phyloP scores from a whole-genome alignment of 139 green algal genomes.

The Picochlorum sp. region DNA sequence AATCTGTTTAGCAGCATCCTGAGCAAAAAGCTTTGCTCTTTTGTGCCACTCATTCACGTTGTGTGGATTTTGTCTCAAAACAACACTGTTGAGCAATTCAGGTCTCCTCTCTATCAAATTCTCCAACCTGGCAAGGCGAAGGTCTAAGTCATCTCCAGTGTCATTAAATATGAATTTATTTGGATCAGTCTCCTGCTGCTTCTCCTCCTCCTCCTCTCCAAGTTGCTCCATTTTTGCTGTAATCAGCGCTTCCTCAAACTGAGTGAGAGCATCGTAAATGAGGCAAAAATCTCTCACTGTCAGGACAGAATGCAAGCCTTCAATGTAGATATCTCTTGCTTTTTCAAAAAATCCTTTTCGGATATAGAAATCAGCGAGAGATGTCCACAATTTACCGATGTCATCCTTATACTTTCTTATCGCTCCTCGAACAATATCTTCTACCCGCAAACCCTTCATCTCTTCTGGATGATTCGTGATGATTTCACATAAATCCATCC shows the following conservation, averaged over 20 bases:
- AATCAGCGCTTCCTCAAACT: conserved; percentile 87
- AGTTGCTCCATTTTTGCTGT: conserved; percentile 66
- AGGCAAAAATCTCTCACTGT: conserved; percentile 85
- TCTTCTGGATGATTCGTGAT: conserved; percentile 81
- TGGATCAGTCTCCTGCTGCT: conserved; percentile 9
- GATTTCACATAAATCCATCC: conserved; percentile 97
- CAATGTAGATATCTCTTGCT: conserved; percentile 95
- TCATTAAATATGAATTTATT: conserved; percentile 75
- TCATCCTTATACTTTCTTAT: conserved; percentile 82
- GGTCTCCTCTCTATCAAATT: conserved; percentile 76
- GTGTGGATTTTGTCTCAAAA: conserved; percentile 97
- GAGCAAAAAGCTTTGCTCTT: conserved; percentile 85
- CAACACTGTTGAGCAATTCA: conserved; percentile 78
- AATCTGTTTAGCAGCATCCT: conserved; percentile 79
- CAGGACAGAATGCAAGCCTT: conserved; percentile 62
- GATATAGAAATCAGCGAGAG: conserved; percentile 97
- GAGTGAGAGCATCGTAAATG: conserved; percentile 93
- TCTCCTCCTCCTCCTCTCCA: conserved; percentile 28
- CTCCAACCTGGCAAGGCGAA: conserved; percentile 89
- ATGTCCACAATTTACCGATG: conserved; percentile 90
- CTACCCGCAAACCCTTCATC: conserved; percentile 42
- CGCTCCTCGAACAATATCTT: conserved; percentile 60
- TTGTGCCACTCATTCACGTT: conserved; percentile 95
- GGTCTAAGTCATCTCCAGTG: conserved; percentile 78
- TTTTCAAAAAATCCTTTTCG: conserved; percentile 85